Evolutionary conservation across 2,329 filamentous ascomycete species (phyloP).

Genomic region (Ophiostoma sp.): DNA sequence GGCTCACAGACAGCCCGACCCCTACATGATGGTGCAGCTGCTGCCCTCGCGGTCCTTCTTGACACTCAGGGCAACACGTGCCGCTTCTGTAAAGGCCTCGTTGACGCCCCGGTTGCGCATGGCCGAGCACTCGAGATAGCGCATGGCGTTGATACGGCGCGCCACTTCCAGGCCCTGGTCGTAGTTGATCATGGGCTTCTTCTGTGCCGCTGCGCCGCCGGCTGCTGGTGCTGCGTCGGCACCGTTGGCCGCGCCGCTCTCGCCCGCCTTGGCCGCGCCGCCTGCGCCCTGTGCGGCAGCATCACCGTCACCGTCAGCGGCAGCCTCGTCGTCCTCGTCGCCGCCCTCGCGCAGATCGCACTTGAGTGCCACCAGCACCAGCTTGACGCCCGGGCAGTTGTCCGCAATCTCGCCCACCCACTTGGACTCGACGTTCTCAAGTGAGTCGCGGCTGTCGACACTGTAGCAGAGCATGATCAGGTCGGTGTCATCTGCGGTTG

Average conservation of each 20-base stretch:
- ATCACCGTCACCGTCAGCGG: constrained; percentile 26
- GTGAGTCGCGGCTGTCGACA: constrained; percentile 89
- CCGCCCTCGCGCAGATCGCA: constrained; percentile 83
- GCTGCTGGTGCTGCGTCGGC: constrained; percentile 32
- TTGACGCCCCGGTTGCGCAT: constrained; percentile 98
- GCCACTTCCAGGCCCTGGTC: constrained; percentile 88
- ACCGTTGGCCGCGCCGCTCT: constrained; percentile 51
- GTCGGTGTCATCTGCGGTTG: constrained; percentile 68
- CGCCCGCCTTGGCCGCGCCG: constrained; percentile 29
- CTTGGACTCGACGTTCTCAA: constrained; percentile 98
- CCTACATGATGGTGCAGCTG: constrained; percentile 57
- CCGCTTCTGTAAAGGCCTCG: constrained; percentile 96
- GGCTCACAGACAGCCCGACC: not conserved
- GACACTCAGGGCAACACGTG: constrained; percentile 78
- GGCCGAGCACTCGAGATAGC: constrained; percentile 96
- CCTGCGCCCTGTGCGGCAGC: constrained; percentile 28
- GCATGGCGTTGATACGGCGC: constrained; percentile 81
- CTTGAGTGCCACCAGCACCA: constrained; percentile 92
- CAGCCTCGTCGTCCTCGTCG: constrained; percentile 65
- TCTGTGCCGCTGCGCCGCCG: constrained; percentile 39
- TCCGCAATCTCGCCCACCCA: constrained; percentile 98
- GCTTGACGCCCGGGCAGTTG: constrained; percentile 91
- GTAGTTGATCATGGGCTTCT: constrained; percentile 76
- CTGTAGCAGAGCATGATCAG: constrained; percentile 99
- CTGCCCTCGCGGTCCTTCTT: constrained; percentile 59